Evolutionary conservation across 257 asterid species (phyloP).

Genomic region (Ilex asprella): DNA sequence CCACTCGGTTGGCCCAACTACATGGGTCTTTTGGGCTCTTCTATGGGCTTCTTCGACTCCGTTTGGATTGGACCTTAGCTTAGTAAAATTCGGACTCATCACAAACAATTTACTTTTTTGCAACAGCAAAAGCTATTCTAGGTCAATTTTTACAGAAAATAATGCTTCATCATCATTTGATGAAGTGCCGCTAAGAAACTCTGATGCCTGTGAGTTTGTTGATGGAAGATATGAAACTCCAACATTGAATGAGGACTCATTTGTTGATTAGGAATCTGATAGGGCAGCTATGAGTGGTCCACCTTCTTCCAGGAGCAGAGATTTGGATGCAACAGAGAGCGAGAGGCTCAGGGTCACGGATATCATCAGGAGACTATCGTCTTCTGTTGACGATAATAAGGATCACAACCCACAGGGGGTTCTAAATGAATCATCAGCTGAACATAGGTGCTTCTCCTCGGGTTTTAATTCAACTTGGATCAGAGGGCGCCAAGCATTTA

Average conservation of each 20-base stretch:
- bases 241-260: constrained; percentile 25
- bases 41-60: too few relatives aligned
- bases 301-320: constrained; percentile 21
- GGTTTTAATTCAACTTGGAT: constrained; percentile 42
- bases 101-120: constrained; percentile 14
- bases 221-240: constrained; percentile 17
- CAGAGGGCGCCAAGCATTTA: constrained; percentile 74
- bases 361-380: constrained; percentile 49
- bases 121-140: constrained; percentile 10
- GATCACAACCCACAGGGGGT: constrained; percentile 9
- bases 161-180: constrained; percentile 6
- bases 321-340: constrained; percentile 51
- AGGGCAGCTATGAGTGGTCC: constrained; percentile 30
- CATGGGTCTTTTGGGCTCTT: too few relatives aligned
- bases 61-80: too few relatives aligned
- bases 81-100: too few relatives aligned
- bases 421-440: constrained; percentile 32
- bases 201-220: constrained; percentile 15
- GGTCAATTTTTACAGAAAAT: not conserved
- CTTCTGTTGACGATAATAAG: constrained; percentile 19
- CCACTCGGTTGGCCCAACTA: too few relatives aligned
- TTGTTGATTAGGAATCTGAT: constrained; percentile 56
- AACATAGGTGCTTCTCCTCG: constrained; percentile 27
- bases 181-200: constrained; percentile 1
- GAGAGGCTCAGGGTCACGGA: constrained; percentile 71